Conservation (phyloP, 2,329 filamentous ascomycete genomes). For the Aspergillus amoenus region DNA sequence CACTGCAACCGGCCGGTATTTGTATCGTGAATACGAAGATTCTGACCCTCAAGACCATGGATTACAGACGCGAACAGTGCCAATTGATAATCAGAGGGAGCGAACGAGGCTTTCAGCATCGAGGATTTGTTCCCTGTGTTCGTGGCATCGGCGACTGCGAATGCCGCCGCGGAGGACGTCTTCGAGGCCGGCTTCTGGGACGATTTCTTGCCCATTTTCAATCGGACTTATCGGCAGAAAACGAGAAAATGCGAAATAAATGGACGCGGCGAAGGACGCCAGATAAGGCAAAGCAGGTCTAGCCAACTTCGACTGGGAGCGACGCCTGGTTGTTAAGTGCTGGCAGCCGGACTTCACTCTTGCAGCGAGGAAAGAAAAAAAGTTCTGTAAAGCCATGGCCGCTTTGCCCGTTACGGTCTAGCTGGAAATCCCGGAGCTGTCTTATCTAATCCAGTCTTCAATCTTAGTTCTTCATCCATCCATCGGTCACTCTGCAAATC, state of each 20-base stretch:
- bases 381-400: constrained; percentile 38
- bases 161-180: constrained; percentile 43
- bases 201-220: constrained; percentile 49
- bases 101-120: constrained; percentile 51
- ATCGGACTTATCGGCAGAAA: constrained; percentile 7
- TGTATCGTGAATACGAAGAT: constrained; percentile 54
- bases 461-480: background rate
- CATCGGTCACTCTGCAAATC: background rate
- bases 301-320: constrained; percentile 17
- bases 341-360: constrained; percentile 26
- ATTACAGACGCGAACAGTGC: constrained; percentile 55
- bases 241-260: background rate
- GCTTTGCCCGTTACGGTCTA: constrained; percentile 32
- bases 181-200: constrained; percentile 44
- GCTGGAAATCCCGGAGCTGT: constrained; percentile 14
- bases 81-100: constrained; percentile 52
- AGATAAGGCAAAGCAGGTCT: constrained; percentile 5
- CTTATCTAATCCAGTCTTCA: constrained; percentile 34
- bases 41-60: constrained; percentile 53
- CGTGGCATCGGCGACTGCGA: constrained; percentile 36
- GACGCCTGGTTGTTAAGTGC: constrained; percentile 23
- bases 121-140: constrained; percentile 46
- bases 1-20: constrained; percentile 51
- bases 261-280: constrained; percentile 5
- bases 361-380: constrained; percentile 40